Evolutionary conservation across 1,284 basidiomycete genomes (phyloP).

Genomic region (Ceratobasidium sp.): DNA sequence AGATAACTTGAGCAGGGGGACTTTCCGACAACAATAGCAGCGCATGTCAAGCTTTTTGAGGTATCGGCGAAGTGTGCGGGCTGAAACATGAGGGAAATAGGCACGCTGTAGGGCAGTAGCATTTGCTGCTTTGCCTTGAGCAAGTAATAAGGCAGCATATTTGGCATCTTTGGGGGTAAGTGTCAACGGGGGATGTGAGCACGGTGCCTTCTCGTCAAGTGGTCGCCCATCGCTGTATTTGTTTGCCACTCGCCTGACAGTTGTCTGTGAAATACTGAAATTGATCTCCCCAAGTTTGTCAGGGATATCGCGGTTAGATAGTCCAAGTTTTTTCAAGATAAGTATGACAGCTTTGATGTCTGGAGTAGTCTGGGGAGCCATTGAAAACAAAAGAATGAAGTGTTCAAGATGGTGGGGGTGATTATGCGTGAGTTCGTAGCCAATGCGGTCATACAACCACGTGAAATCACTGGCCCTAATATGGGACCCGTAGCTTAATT

Average conservation of each 20-base stretch:
- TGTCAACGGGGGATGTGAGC: not conserved
- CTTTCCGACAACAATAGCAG: not conserved
- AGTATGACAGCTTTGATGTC: too few species aligned
- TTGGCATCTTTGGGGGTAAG: not conserved
- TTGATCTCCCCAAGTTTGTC: not conserved
- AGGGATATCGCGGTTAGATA: too few species aligned
- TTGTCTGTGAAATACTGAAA: not conserved
- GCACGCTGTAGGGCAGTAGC: not conserved
- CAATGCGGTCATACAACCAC: too few species aligned
- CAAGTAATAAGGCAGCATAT: not conserved
- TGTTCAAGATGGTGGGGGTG: too few species aligned
- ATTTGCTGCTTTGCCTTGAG: not conserved
- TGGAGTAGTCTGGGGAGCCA: too few species aligned
- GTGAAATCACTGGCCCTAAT: too few species aligned
- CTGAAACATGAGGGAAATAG: constrained; percentile 2
- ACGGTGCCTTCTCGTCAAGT: not conserved
- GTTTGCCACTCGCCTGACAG: not conserved
- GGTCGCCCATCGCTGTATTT: not conserved
- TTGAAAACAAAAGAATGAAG: too few species aligned
- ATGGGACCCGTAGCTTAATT: too few species aligned
- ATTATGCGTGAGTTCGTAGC: too few species aligned
- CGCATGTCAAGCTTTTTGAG: not conserved
- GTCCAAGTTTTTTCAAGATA: too few species aligned
- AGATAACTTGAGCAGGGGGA: not conserved
- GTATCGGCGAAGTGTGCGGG: not conserved